These are phyloP conservation scores for Neurospora crassa DNA, from an alignment of 2,329 filamentous ascomycete species.

Conservation along the genomic window DNA sequence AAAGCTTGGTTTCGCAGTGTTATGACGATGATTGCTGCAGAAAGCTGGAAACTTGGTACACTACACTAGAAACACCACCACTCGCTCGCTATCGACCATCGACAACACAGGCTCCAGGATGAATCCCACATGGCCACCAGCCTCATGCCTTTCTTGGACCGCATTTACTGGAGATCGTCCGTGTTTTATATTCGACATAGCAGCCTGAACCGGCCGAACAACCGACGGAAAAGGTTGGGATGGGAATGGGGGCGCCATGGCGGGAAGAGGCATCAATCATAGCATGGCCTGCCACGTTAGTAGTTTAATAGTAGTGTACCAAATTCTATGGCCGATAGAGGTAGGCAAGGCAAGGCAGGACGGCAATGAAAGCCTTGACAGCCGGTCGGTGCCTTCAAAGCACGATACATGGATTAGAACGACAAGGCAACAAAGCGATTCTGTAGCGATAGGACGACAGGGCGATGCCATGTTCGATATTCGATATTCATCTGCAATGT, in stretches of 20 bases:
- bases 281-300: neutral
- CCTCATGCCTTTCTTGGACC: neutral
- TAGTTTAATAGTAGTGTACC: neutral
- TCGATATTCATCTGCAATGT: neutral
- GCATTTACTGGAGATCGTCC: neutral
- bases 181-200: neutral
- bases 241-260: neutral
- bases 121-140: neutral
- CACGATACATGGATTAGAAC: neutral
- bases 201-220: neutral
- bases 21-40: constrained; percentile 7
- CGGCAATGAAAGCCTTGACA: neutral
- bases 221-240: neutral
- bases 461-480: neutral
- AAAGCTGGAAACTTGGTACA: constrained; percentile 10
- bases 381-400: neutral
- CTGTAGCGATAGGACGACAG: neutral
- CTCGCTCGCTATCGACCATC: neutral
- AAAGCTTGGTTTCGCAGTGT: constrained; percentile 6
- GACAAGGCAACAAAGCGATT: neutral
- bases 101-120: neutral
- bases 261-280: neutral
- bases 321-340: neutral
- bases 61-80: neutral
- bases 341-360: neutral